A percentile compares a stretch with the other conserved stretches of the same genome.
Evolutionary conservation across 2,329 filamentous ascomycete species (phyloP).

Genomic region (Emergomyces orientalis): DNA sequence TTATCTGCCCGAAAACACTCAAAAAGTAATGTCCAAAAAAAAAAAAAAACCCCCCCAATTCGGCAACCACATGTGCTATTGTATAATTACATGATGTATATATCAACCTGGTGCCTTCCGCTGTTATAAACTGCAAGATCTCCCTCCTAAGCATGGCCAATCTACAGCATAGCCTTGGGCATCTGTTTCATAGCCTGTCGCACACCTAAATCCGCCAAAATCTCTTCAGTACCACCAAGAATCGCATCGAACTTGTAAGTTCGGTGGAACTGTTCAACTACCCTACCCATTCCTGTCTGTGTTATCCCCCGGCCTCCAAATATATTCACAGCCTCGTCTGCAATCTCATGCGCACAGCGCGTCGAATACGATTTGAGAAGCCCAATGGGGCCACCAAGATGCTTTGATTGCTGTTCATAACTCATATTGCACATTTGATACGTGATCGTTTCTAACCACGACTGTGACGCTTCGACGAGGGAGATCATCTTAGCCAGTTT

Average conservation of each 20-base stretch:
- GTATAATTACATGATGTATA: constrained; percentile 6
- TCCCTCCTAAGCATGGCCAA: neutral
- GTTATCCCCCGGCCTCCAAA: constrained; percentile 76
- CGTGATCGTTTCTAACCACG: constrained; percentile 75
- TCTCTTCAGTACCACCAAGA: constrained; percentile 73
- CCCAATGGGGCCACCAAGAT: constrained; percentile 71
- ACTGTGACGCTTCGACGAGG: constrained; percentile 69
- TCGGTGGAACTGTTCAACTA: constrained; percentile 76
- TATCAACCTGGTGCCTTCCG: neutral
- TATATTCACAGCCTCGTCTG: constrained; percentile 75
- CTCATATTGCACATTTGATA: constrained; percentile 84
- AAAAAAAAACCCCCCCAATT: neutral
- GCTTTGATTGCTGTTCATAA: constrained; percentile 64
- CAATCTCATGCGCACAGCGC: constrained; percentile 68
- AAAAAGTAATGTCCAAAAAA: neutral
- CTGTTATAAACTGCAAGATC: neutral
- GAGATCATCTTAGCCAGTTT: constrained; percentile 88
- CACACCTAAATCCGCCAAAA: constrained; percentile 70
- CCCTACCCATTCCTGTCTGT: constrained; percentile 69
- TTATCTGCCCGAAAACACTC: too few relatives aligned
- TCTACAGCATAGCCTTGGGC: constrained; percentile 71
- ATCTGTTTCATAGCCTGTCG: constrained; percentile 76
- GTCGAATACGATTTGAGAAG: constrained; percentile 73
- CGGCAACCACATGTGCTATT: neutral
- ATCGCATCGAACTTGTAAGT: constrained; percentile 76